phyloP scores from a whole-genome alignment of 2,329 filamentous ascomycete genomes.

The Aurifilum marmelostoma region DNA sequence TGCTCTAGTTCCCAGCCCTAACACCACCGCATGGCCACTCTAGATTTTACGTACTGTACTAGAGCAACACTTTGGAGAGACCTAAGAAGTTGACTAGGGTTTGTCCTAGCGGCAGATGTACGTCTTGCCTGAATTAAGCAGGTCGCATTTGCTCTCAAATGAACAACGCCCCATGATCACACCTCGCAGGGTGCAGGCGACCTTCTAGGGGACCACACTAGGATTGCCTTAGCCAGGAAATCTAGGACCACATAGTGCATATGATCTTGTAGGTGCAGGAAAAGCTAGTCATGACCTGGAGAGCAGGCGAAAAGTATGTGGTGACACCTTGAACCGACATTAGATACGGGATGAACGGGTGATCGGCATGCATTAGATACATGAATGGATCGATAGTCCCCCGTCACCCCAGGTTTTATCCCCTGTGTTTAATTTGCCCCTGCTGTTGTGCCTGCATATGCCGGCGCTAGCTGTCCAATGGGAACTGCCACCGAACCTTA shows the following conservation, averaged over 20 bases:
- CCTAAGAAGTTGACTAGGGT: background rate
- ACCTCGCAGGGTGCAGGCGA: background rate
- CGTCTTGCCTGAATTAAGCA: constrained; percentile 12
- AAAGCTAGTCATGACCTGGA: background rate
- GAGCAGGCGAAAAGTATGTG: no score
- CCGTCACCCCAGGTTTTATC: constrained; percentile 1
- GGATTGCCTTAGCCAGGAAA: background rate
- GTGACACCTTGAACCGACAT: constrained; percentile 1
- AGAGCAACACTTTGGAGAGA: background rate
- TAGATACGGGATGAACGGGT: background rate
- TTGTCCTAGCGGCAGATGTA: background rate
- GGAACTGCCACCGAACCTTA: constrained; percentile 2
- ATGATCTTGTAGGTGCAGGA: background rate
- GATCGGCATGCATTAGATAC: constrained; percentile 10
- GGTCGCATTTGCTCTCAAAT: constrained; percentile 13
- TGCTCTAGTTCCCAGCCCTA: no score
- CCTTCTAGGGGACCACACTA: background rate
- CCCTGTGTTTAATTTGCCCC: constrained; percentile 13
- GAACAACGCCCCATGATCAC: background rate
- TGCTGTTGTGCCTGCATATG: constrained; percentile 17
- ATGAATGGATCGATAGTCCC: background rate
- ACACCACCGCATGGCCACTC: background rate
- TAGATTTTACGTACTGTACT: background rate
- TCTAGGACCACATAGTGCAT: background rate
- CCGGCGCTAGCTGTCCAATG: constrained; percentile 11